Base-by-base conservation (phyloP, 2,329 filamentous ascomycete species). In the Scolecobasidium constrictum region DNA sequence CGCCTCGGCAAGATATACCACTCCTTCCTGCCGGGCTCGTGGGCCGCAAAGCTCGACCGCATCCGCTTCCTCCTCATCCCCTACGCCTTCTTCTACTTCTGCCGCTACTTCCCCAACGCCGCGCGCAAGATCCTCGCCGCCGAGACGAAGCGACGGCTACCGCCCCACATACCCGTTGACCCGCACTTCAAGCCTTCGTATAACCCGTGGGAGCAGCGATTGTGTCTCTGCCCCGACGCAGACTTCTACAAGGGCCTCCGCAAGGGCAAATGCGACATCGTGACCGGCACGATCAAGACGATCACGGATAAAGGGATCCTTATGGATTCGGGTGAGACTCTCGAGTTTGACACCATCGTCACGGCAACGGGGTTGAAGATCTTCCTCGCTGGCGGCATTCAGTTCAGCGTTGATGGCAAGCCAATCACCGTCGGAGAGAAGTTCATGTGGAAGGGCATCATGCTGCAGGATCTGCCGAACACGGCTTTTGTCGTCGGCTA, bases 161-260 rank as follows among this genome's bases (percentile, higher is more conserved):
- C 81, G 1, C 54, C 52, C 15, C 50, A 54, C 40, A 52, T 63
- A 36, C 55, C 57, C 5, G 50, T 61, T 42, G 63, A 68, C 40
- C 65, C 64, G 1, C 58, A 69, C 49, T 68, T 71, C 54, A 62
- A 64, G 4, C 68, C 68, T 1, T 53, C 49, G 11, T 71, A 71
- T 55, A 64, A 65, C 43, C 67, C 67, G 2, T 71, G 83, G 69
- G 72, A 86, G 43, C 85, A 93, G 57, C 75, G 86, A 0, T 64
- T 92, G 5, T 92, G 86, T 52, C 65, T 86, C 46, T 79, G 64
- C n/a, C 72, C 73, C 0, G 68, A 77, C 43, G 72, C 70, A 16
- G 75, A 78, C 53, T 77, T 77, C 56, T 78, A 73, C 62, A 55
- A 65, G 17, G 60, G 63, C 23, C 61, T 78, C 15, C 64, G 65